phyloP scores from a whole-genome alignment of 768 basidiomycete species.

The Boletus subparvulus region DNA sequence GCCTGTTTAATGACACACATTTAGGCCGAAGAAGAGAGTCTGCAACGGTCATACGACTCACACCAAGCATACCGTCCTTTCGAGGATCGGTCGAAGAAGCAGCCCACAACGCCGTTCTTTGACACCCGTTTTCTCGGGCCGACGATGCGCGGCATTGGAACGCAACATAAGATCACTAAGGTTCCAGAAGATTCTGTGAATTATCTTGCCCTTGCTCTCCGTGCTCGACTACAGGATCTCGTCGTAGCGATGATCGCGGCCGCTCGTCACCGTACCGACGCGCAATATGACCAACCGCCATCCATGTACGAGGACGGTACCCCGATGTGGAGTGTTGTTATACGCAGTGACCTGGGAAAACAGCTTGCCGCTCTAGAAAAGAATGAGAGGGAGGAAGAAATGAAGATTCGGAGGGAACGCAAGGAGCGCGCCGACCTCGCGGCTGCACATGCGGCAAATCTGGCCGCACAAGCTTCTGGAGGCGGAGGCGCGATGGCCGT shows the following conservation, averaged over 20 bases:
- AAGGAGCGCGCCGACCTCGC: conserved; percentile 75
- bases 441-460: conserved; percentile 64
- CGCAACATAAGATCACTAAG: conserved; percentile 64
- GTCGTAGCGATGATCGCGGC: conserved; percentile 68
- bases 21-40: conserved; percentile 85
- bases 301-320: conserved; percentile 63
- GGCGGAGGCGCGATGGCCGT: conserved; percentile 26
- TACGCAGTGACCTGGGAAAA: conserved; percentile 79
- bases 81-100: conserved; percentile 79
- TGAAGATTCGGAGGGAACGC: conserved; percentile 67
- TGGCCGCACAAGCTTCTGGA: conserved; percentile 55
- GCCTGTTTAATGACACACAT: background rate
- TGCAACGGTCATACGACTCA: conserved; percentile 64
- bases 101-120: conserved; percentile 67
- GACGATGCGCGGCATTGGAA: conserved; percentile 66
- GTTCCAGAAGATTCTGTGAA: conserved; percentile 71
- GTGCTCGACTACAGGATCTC: conserved; percentile 69
- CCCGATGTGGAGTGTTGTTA: conserved; percentile 81
- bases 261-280: conserved; percentile 64
- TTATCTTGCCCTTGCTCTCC: conserved; percentile 78
- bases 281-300: conserved; percentile 66
- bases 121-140: conserved; percentile 62
- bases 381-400: conserved; percentile 83
- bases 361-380: conserved; percentile 74
- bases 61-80: conserved; percentile 63